Conservation (phyloP, 1,284 basidiomycete species). For the Microbotryum violaceum region DNA sequence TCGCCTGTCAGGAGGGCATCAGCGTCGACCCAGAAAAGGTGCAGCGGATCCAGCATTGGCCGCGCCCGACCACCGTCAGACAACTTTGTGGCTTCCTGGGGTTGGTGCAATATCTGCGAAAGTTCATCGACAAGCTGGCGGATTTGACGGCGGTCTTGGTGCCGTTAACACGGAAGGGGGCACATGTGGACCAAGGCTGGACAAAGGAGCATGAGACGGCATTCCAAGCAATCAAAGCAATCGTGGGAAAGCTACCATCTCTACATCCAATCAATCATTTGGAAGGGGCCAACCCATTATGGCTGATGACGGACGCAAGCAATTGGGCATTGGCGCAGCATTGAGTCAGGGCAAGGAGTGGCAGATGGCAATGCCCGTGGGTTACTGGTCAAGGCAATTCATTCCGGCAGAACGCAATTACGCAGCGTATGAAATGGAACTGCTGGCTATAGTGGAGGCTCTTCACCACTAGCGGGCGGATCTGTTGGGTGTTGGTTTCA, state of each 20-base stretch:
- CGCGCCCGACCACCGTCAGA: constrained; percentile 31
- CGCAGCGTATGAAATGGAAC: constrained; percentile 19
- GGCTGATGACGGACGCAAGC: constrained; percentile 14
- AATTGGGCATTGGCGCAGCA: constrained; percentile 8
- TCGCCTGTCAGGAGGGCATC: no score
- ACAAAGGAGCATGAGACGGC: constrained; percentile 1
- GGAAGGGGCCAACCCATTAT: constrained; percentile 22
- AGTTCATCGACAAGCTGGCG: no score
- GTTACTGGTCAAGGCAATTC: constrained; percentile 18
- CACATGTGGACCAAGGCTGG: constrained; percentile 1
- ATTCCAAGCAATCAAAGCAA: constrained; percentile 43
- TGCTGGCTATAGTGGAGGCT: constrained; percentile 19
- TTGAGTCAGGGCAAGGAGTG: constrained; percentile 14
- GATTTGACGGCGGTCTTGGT: constrained; percentile 39
- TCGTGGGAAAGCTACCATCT: constrained; percentile 36
- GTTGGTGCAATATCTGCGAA: constrained; percentile 40
- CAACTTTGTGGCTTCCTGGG: constrained; percentile 44
- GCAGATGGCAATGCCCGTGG: constrained; percentile 15
- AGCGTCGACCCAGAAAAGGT: constrained; percentile 40
- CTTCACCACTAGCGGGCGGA: constrained; percentile 16
- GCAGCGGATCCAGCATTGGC: constrained; percentile 42
- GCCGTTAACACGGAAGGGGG: constrained; percentile 34
- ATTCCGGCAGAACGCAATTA: constrained; percentile 21
- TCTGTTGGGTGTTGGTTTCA: no score
- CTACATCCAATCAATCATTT: constrained; percentile 37